These are phyloP conservation scores for Botrytis cinerea DNA, from an alignment of 2,329 filamentous ascomycete genomes.

Conservation along the genomic window DNA sequence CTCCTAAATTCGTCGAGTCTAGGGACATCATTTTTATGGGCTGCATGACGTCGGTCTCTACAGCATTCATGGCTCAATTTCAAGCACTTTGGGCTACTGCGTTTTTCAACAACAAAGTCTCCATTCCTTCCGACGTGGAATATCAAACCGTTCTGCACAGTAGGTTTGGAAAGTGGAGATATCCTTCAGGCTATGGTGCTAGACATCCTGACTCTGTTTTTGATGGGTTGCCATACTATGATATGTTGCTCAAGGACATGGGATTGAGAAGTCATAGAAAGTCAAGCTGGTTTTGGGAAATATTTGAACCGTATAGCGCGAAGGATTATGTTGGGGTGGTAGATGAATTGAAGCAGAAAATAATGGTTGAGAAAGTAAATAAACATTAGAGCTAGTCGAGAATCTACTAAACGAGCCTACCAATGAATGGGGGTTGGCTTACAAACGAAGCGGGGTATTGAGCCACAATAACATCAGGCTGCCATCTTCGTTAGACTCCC, in stretches of 20 bases:
- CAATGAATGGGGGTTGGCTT: conserved; percentile 7
- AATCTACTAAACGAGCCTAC: not conserved
- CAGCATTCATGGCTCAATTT: conserved; percentile 47
- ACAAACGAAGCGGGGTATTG: not conserved
- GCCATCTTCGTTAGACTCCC: not conserved
- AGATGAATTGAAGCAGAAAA: conserved; percentile 44
- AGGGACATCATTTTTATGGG: conserved; percentile 52
- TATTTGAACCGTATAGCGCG: conserved; percentile 49
- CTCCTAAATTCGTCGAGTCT: conserved; percentile 45
- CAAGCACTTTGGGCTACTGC: conserved; percentile 66
- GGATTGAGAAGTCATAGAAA: conserved; percentile 60
- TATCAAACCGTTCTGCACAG: conserved; percentile 64
- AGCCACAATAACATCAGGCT: conserved; percentile 10
- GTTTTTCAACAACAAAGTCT: conserved; percentile 58
- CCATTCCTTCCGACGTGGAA: conserved; percentile 43
- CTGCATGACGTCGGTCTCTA: conserved; percentile 48
- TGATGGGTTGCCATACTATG: conserved; percentile 72
- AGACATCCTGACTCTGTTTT: conserved; percentile 72
- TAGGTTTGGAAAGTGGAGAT: conserved; percentile 70
- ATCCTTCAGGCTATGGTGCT: conserved; percentile 64
- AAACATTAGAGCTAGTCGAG: conserved; percentile 35
- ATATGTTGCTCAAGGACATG: conserved; percentile 66
- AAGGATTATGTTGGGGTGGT: conserved; percentile 50
- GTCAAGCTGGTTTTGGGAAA: conserved; percentile 44
- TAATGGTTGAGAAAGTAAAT: not conserved